Base-by-base conservation (phyloP, 306 rosid genomes). In the Trichosanthes truncata region DNA sequence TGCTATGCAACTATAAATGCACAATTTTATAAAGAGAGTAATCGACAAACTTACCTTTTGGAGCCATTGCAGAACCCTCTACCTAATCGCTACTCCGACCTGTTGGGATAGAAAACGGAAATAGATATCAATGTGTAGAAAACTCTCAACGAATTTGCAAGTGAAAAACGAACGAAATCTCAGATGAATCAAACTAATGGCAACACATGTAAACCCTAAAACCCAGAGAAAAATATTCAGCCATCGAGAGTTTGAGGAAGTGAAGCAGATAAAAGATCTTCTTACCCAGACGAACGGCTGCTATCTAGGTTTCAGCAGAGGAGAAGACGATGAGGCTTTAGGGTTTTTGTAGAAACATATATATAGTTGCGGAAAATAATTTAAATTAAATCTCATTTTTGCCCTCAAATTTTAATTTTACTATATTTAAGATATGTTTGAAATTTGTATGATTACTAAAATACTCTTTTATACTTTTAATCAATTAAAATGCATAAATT, bases 51-150 rank as follows among this genome's bases (percentile, higher is more conserved):
- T 15, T 56, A 56, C 80, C 80, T 76, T 76, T 76, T 15, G 80
- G 80, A 55, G 67, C 80, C 80, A 76, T 76, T 76, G 66, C 68
- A 53, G 7, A 76, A 36, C 12, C 36, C 68, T 45, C 80, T 76
- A 20, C 68, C 80, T 20, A 38, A 76, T 53, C 46, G 15, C 53
- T 48, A 73, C 59, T 71, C 60, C 61, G 15, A 73, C 78, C 77
- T 72, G 23, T 23, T 43, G 4, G 0, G 36, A 13, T 3, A 40
- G 13, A 20, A 20, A n/a, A n/a, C 35, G 9, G 4, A 45, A 0
- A 43, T 4, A 6, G 2, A 43, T 43, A 23, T 69, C 55, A 43
- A 23, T 13, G 76, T 38, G 5, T 69, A 20, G 48, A 17, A 35
- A 65, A 65, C 46, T 65, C 36, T n/a, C 43, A 6, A 65, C 43